A percentile compares a stretch with the other conserved stretches of the same genome.
phyloP scores from a whole-genome alignment of 2,329 filamentous ascomycete genomes.

The Sphaerulina vaccinii region DNA sequence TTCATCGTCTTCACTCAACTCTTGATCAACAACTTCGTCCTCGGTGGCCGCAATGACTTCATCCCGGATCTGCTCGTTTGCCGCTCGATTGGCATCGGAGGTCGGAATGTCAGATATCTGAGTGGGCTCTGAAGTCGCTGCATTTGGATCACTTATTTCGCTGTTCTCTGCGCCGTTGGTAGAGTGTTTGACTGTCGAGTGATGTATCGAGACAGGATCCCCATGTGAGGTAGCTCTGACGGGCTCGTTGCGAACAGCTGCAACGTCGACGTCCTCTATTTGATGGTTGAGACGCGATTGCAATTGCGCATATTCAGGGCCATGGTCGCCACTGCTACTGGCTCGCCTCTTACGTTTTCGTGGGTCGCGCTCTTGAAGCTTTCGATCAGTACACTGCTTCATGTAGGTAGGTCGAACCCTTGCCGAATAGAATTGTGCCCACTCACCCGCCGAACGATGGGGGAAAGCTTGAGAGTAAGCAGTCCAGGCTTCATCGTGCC shows the following conservation, averaged over 20 bases:
- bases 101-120: conserved; percentile 18
- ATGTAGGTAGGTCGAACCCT: conserved; percentile 27
- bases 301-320: not conserved
- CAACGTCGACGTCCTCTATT: not conserved
- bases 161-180: not conserved
- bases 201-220: not conserved
- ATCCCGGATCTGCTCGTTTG: conserved; percentile 23
- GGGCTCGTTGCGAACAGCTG: not conserved
- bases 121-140: too few species aligned
- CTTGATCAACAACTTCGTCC: not conserved
- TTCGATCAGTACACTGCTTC: not conserved
- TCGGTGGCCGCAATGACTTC: conserved; percentile 7
- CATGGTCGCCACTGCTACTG: not conserved
- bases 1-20: not conserved
- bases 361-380: not conserved
- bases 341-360: not conserved
- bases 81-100: conserved; percentile 28
- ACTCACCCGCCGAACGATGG: conserved; percentile 29
- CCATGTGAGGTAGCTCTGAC: too few species aligned
- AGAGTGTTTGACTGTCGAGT: not conserved
- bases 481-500: conserved; percentile 30
- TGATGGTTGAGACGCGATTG: not conserved
- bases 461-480: conserved; percentile 22
- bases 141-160: not conserved
- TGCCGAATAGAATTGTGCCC: conserved; percentile 30